Evolutionary conservation across 2,329 filamentous ascomycete genomes (phyloP).

Genomic region (Ophiostoma ulmi): DNA sequence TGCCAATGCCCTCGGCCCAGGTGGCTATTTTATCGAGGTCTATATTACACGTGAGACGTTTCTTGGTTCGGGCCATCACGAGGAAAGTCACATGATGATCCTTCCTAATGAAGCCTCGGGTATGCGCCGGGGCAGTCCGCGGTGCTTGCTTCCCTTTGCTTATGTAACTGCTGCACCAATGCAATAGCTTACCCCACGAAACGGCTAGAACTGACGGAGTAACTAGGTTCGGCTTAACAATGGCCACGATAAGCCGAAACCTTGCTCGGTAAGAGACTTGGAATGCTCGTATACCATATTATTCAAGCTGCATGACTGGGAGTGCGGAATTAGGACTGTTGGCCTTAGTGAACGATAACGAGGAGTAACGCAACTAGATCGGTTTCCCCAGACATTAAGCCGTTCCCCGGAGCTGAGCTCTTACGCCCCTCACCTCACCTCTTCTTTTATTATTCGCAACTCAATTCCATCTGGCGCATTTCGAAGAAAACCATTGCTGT

Average conservation of each 20-base stretch:
- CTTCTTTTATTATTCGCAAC: not conserved
- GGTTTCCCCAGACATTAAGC: not conserved
- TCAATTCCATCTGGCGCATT: not conserved
- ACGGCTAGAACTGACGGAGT: not conserved
- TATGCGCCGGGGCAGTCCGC: constrained; percentile 11
- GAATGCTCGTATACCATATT: not conserved
- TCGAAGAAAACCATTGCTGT: not conserved
- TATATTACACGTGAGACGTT: not conserved
- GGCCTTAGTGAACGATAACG: not conserved
- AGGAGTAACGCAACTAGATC: not conserved
- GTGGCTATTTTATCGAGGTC: not conserved
- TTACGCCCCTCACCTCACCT: not conserved
- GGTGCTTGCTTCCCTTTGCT: not conserved
- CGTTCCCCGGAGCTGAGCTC: not conserved
- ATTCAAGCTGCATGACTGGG: not conserved
- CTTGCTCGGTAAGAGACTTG: not conserved
- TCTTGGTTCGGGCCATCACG: not conserved
- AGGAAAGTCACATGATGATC: not conserved
- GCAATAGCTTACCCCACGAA: not conserved
- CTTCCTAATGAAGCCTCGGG: constrained; percentile 5
- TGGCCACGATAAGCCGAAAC: not conserved
- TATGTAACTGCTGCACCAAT: not conserved
- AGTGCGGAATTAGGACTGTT: not conserved
- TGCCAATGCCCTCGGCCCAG: too few species aligned
- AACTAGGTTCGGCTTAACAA: not conserved